These are phyloP conservation scores for Colletotrichum falcatum DNA, from an alignment of 2,329 filamentous ascomycete species.

Conservation along the genomic window DNA sequence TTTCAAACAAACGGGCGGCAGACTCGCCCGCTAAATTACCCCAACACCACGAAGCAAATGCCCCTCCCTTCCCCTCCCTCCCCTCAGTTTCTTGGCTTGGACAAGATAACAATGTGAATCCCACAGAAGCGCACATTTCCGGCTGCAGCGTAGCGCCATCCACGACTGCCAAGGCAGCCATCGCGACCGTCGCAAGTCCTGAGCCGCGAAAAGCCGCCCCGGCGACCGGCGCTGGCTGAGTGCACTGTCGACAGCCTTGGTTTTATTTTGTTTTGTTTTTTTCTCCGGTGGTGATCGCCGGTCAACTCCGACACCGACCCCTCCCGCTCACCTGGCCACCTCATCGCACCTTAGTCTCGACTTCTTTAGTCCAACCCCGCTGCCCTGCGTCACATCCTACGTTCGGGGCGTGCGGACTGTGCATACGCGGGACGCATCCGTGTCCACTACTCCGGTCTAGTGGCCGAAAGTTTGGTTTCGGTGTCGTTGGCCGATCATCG, in stretches of 20 bases:
- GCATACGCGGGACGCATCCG: conserved; percentile 32
- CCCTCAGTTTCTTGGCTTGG: conserved; percentile 4
- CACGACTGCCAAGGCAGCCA: conserved; percentile 25
- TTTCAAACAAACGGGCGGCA: conserved; percentile 32
- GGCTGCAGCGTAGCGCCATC: conserved; percentile 23
- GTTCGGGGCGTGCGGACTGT: conserved; percentile 32
- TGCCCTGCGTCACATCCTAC: conserved; percentile 26
- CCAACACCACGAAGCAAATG: background rate
- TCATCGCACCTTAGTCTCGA: background rate
- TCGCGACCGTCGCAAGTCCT: background rate
- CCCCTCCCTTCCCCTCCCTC: conserved; percentile 20
- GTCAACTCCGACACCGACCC: conserved; percentile 3
- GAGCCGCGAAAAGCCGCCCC: conserved; percentile 39
- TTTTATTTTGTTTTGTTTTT: conserved; percentile 22
- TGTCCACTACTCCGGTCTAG: conserved; percentile 5
- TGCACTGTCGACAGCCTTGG: conserved; percentile 28
- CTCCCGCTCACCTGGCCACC: background rate
- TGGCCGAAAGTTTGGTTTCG: conserved; percentile 33
- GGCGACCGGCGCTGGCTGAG: conserved; percentile 30
- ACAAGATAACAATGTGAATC: background rate
- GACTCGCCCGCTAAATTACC: background rate
- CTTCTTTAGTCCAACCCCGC: background rate
- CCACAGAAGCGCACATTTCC: background rate
- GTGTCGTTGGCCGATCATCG: conserved; percentile 25
- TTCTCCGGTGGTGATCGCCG: conserved; percentile 11